A percentile compares a stretch with the other conserved stretches of the same genome.
Conservation (phyloP, 108 stramenopile genomes). For the Nitzschia sp. region DNA sequence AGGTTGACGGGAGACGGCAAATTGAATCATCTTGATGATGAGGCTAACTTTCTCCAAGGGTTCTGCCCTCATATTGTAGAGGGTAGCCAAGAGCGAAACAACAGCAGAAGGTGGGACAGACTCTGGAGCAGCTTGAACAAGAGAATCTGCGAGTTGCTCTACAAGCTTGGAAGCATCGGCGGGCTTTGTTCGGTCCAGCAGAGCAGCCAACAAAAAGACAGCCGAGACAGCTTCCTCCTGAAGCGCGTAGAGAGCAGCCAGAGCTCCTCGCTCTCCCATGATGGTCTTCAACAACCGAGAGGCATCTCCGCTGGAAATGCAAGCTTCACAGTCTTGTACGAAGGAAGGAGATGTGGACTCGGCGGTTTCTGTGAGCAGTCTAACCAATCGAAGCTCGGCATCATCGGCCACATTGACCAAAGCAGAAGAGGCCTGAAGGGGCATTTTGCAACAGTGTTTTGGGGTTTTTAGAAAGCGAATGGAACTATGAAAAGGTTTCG, state of each 20-base stretch:
- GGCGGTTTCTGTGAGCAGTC: constrained; percentile 46
- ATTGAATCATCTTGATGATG: constrained; percentile 55
- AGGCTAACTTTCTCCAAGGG: constrained; percentile 57
- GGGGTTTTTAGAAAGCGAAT: no score
- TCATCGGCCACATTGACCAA: constrained; percentile 81
- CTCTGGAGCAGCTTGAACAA: constrained; percentile 16
- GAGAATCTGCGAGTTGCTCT: constrained; percentile 46
- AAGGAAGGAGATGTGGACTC: constrained; percentile 34
- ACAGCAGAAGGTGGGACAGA: constrained; percentile 5
- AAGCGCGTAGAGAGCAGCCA: constrained; percentile 42
- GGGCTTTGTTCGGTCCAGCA: constrained; percentile 59
- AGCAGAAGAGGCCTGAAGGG: constrained; percentile 56
- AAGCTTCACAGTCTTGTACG: constrained; percentile 47
- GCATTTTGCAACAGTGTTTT: constrained; percentile 2
- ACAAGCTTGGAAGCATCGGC: constrained; percentile 17
- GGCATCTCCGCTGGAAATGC: constrained; percentile 60
- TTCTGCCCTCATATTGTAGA: constrained; percentile 77
- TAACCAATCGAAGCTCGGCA: constrained; percentile 76
- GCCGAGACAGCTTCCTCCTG: constrained; percentile 66
- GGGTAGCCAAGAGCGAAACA: constrained; percentile 46
- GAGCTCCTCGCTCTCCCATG: constrained; percentile 47
- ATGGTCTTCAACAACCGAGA: constrained; percentile 58
- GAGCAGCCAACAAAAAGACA: constrained; percentile 64
- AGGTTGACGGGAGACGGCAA: constrained; percentile 34
- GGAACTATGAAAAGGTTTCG: no score